Evolutionary conservation across 306 rosid species (phyloP), one percentile per base, ranked within the genome.

Genomic region (Elaeagnus macrophylla): DNA sequence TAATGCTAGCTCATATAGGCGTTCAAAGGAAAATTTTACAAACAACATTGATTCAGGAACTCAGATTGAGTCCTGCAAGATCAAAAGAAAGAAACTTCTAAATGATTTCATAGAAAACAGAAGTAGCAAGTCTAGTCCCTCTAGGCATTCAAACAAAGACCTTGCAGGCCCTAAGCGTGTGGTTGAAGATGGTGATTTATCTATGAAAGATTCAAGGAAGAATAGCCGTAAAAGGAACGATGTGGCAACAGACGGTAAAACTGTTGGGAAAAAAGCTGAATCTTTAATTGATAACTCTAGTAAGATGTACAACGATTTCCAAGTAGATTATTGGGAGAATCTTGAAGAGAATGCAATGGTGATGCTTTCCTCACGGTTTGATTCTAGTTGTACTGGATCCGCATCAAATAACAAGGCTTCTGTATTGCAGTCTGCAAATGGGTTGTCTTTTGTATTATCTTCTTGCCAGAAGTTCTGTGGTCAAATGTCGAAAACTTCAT

Each of bases 341-440:
- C 96, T 93, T 43, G 99, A 93, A 77, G 95, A 87, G 76, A 93
- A 87, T 70, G 99, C 99, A 50, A 96, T 96, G 7, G 80, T 77
- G 73, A 93, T 93, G 99, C 82, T 93, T 59, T 93, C 99, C 19
- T 93, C 99, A 54, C 77, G 99, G 80, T 93, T 93, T 77, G 94
- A 93, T 84, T 94, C 96, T 20, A 87, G 77, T 75, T 93, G 89
- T 74, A 84, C 99, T 45, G 96, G 95, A 20, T 84, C 79, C 79
- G 68, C 91, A 36, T 70, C 76, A 36, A 76, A 71, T 67, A 57
- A 66, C 66, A 81, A 83, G 77, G 71, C 83, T 65, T 69, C 83
- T 59, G 71, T 73, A 19, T 59, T 72, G 68, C 75, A 77, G 61
- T 68, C 83, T 8, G 64, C 67, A 36, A 75, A 82, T 65, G 86